These are phyloP conservation scores for Fusarium ambrosium DNA, from an alignment of 2,329 filamentous ascomycete genomes.

Conservation along the genomic window DNA sequence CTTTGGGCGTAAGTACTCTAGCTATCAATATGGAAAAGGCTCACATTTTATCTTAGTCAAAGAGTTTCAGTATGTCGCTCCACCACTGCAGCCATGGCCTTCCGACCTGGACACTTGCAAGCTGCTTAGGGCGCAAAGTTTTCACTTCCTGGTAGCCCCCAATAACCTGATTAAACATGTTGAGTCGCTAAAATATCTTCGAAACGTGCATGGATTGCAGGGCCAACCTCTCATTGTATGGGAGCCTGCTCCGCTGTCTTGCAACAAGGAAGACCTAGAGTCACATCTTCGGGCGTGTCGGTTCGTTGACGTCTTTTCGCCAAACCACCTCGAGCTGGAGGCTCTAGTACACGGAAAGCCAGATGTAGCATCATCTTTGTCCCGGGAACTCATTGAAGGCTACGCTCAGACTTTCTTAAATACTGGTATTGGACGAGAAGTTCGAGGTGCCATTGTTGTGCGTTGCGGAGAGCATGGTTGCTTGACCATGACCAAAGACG, in stretches of 20 bases:
- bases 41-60: not conserved
- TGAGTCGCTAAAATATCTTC: not conserved
- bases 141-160: not conserved
- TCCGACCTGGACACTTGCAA: not conserved
- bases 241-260: not conserved
- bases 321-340: not conserved
- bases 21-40: too few relatives aligned
- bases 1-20: not conserved
- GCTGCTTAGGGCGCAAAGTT: not conserved
- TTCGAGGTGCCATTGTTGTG: not conserved
- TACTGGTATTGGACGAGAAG: not conserved
- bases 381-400: not conserved
- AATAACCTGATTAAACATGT: not conserved
- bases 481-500: not conserved
- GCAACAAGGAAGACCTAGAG: not conserved
- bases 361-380: not conserved
- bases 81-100: not conserved
- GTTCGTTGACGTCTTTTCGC: not conserved
- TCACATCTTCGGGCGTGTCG: not conserved
- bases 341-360: not conserved
- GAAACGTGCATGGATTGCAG: not conserved
- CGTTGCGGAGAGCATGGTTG: slow-evolving; percentile 5
- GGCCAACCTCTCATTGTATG: not conserved
- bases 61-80: not conserved
- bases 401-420: not conserved